Percentiles rank a stretch among this genome's conserved stretches.
These are phyloP conservation scores for Lactuca sativa DNA, from an alignment of 129 eudicot genomes.

Conservation along the genomic window DNA sequence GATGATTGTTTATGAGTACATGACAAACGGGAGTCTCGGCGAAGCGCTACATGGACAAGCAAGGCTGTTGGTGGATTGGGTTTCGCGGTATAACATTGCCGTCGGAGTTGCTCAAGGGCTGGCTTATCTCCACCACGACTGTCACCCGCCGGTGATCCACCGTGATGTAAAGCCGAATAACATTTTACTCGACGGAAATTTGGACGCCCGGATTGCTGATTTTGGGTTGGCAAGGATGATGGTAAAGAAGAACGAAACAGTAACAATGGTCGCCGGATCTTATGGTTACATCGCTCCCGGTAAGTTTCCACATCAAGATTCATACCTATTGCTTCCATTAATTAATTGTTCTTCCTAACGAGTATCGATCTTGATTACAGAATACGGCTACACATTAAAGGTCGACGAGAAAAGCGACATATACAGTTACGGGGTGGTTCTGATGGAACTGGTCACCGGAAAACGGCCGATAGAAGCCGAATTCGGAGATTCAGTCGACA, in stretches of 20 bases:
- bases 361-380: slow-evolving; percentile 37
- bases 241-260: slow-evolving; percentile 79
- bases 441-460: slow-evolving; percentile 79
- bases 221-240: slow-evolving; percentile 85
- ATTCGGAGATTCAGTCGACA: slow-evolving; percentile 68
- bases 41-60: slow-evolving; percentile 79
- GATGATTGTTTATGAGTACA: slow-evolving; percentile 81
- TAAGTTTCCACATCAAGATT: slow-evolving; percentile 28
- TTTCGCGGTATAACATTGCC: slow-evolving; percentile 75
- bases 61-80: slow-evolving; percentile 79
- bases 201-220: slow-evolving; percentile 85
- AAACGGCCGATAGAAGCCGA: slow-evolving; percentile 65
- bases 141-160: slow-evolving; percentile 82
- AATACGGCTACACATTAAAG: slow-evolving; percentile 83
- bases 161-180: slow-evolving; percentile 87
- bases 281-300: slow-evolving; percentile 98
- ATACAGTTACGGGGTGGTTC: slow-evolving; percentile 91
- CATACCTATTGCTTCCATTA: not conserved
- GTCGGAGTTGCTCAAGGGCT: slow-evolving; percentile 94
- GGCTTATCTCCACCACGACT: slow-evolving; percentile 87
- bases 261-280: slow-evolving; percentile 89
- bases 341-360: not conserved
- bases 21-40: slow-evolving; percentile 85
- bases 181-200: slow-evolving; percentile 69
- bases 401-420: slow-evolving; percentile 89